These are phyloP conservation scores for Chlamydomonas eustigma DNA, from an alignment of 139 green algal genomes.

Conservation along the genomic window DNA sequence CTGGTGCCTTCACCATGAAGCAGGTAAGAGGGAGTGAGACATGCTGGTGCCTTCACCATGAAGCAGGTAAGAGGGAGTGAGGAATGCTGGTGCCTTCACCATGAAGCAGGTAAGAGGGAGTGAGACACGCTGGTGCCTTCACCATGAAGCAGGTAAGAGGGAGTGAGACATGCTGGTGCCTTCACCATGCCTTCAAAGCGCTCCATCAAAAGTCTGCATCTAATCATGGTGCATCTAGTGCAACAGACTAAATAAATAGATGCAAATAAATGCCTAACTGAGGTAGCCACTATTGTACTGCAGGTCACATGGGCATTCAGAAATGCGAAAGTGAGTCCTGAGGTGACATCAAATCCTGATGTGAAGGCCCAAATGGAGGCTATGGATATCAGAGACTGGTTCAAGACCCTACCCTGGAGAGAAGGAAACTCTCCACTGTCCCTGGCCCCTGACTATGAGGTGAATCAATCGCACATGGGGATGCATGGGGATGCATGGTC, in stretches of 20 bases:
- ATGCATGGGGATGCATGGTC: background rate
- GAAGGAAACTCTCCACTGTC: conserved; percentile 4
- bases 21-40: background rate
- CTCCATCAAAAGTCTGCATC: too few species aligned
- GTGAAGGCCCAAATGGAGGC: conserved; percentile 2
- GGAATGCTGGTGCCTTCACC: background rate
- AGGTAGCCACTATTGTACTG: too few species aligned
- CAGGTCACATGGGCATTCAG: conserved; percentile 16
- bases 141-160: background rate
- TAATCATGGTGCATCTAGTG: too few species aligned
- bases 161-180: too few species aligned
- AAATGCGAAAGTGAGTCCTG: conserved; percentile 18
- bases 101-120: background rate
- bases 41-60: background rate
- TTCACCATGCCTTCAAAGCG: too few species aligned
- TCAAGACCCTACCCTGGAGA: background rate
- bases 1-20: conserved; percentile 18
- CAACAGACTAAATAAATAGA: too few species aligned
- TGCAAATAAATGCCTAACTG: too few species aligned
- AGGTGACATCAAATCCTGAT: background rate
- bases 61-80: background rate
- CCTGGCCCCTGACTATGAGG: conserved; percentile 16
- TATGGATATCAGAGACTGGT: conserved; percentile 6
- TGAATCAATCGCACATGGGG: background rate
- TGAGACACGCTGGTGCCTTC: background rate